Evolutionary conservation across 1,284 basidiomycete genomes (phyloP).

Genomic region (Golubevia pallescens): DNA sequence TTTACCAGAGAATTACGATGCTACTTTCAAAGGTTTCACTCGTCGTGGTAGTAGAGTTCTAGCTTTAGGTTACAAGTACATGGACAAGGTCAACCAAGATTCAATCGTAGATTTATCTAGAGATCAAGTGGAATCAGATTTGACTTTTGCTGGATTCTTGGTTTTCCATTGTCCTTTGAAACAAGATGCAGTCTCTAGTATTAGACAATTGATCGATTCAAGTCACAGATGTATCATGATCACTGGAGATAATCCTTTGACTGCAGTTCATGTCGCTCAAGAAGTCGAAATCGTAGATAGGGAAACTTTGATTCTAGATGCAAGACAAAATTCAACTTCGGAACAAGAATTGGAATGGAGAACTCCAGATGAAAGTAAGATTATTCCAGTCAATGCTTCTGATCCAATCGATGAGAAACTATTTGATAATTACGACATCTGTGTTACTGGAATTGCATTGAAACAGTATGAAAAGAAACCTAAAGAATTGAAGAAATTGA

Average conservation of each 20-base stretch:
- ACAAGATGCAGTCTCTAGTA: slow-evolving; percentile 56
- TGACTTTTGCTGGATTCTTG: slow-evolving; percentile 60
- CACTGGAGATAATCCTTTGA: slow-evolving; percentile 63
- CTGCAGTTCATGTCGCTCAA: slow-evolving; percentile 55
- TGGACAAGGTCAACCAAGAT: slow-evolving; percentile 28
- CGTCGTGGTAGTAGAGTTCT: slow-evolving; percentile 59
- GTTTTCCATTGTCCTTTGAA: slow-evolving; percentile 67
- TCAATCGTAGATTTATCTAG: slow-evolving; percentile 38
- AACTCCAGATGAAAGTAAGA: slow-evolving; percentile 41
- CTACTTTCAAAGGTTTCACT: slow-evolving; percentile 60
- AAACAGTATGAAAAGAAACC: slow-evolving; percentile 43
- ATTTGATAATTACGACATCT: slow-evolving; percentile 61
- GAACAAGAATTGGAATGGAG: slow-evolving; percentile 54
- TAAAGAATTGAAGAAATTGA: slow-evolving; percentile 41
- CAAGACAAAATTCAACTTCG: slow-evolving; percentile 35
- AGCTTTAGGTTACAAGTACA: slow-evolving; percentile 57
- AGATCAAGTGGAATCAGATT: slow-evolving; percentile 45
- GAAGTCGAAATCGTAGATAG: slow-evolving; percentile 63
- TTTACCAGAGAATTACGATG: slow-evolving; percentile 58
- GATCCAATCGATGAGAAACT: slow-evolving; percentile 46
- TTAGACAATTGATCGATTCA: slow-evolving; percentile 60
- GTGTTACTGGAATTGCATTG: slow-evolving; percentile 60
- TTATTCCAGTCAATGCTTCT: slow-evolving; percentile 39
- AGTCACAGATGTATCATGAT: slow-evolving; percentile 64
- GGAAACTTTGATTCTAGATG: slow-evolving; percentile 55